Evolutionary conservation across 1,284 basidiomycete genomes (phyloP).

Genomic region (Apiotrichum domesticum): DNA sequence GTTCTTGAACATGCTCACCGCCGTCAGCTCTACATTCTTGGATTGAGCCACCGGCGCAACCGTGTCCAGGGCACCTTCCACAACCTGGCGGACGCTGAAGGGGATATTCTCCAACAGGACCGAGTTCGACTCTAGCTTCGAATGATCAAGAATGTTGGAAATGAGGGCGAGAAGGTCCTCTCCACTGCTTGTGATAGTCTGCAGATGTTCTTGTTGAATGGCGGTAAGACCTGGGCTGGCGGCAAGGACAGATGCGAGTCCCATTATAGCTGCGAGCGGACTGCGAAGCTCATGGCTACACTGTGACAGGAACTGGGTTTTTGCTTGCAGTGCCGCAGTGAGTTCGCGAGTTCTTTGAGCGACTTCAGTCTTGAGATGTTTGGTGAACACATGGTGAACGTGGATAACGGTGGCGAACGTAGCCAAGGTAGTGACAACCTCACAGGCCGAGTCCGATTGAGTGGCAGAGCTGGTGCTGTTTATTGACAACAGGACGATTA

Average conservation of each 20-base stretch:
- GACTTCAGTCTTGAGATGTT: conserved; percentile 28
- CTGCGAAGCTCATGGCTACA: conserved; percentile 50
- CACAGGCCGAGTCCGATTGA: conserved; percentile 23
- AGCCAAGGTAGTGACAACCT: conserved; percentile 26
- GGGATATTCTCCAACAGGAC: conserved; percentile 47
- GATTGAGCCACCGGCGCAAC: conserved; percentile 36
- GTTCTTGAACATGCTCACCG: conserved; percentile 27
- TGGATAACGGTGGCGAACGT: conserved; percentile 34
- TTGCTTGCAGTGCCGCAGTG: conserved; percentile 29
- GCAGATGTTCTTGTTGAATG: conserved; percentile 47
- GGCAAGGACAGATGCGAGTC: conserved; percentile 44
- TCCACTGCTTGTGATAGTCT: conserved; percentile 47
- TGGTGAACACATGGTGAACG: conserved; percentile 27
- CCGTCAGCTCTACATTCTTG: conserved; percentile 38
- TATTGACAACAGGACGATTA: conserved; percentile 30
- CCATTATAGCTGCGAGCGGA: conserved; percentile 44
- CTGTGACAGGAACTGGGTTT: conserved; percentile 36
- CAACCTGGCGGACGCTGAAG: conserved; percentile 44
- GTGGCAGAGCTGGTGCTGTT: conserved; percentile 16
- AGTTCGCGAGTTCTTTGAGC: conserved; percentile 31
- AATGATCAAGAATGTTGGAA: conserved; percentile 49
- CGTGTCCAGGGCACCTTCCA: conserved; percentile 39
- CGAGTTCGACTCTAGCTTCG: conserved; percentile 47
- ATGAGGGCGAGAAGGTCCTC: conserved; percentile 49
- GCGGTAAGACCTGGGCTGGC: conserved; percentile 39